phyloP scores from a whole-genome alignment of 2,329 filamentous ascomycete genomes.

The Fusarium domesticum region DNA sequence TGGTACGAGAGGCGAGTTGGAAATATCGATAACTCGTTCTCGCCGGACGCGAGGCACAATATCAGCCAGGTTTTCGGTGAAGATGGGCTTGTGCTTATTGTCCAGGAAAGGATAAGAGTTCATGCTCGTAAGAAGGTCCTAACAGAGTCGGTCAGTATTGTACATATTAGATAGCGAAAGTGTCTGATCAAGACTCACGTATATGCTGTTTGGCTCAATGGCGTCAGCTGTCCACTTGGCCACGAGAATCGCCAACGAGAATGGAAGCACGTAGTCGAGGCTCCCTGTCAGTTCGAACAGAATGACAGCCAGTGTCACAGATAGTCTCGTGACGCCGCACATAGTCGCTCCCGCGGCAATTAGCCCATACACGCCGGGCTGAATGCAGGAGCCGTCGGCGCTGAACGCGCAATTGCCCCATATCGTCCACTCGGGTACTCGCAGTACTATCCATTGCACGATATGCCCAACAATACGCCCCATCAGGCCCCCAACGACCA shows the following conservation, averaged over 20 bases:
- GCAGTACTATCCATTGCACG: constrained; percentile 76
- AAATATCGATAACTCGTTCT: constrained; percentile 85
- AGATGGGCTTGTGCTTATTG: constrained; percentile 89
- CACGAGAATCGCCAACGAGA: constrained; percentile 86
- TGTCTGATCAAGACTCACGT: constrained; percentile 57
- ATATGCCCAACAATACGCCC: constrained; percentile 84
- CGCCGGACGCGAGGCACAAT: constrained; percentile 74
- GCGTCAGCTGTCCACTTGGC: constrained; percentile 99
- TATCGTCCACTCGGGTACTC: constrained; percentile 66
- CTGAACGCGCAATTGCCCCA: constrained; percentile 72
- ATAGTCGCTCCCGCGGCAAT: constrained; percentile 95
- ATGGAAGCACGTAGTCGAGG: constrained; percentile 90
- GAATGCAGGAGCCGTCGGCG: constrained; percentile 78
- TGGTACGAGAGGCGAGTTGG: constrained; percentile 73
- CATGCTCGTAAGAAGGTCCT: constrained; percentile 92
- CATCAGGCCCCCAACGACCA: constrained; percentile 94
- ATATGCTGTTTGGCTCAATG: constrained; percentile 90
- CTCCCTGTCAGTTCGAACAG: constrained; percentile 94
- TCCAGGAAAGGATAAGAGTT: constrained; percentile 98
- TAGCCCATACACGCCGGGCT: constrained; percentile 93
- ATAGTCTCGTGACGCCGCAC: constrained; percentile 93
- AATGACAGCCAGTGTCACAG: constrained; percentile 91
- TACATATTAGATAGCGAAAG: too few relatives aligned
- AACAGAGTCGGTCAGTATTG: constrained; percentile 19
- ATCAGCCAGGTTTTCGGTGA: constrained; percentile 83